Evolutionary conservation across 176 grass and related monocot species (phyloP).

Genomic region (Areca catechu): DNA sequence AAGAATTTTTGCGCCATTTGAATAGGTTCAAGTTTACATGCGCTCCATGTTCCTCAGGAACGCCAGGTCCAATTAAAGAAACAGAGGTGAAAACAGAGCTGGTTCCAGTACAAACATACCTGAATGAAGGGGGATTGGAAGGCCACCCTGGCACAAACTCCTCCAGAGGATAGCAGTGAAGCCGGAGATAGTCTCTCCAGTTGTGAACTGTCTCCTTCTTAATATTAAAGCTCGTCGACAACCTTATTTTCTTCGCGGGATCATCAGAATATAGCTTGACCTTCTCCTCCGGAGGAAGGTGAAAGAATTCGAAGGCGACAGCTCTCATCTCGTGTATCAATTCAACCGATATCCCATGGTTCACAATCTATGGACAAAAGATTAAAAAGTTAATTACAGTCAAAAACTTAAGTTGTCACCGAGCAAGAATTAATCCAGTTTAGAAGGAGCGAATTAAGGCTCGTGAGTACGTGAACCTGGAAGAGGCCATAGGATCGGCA

Average conservation of each 20-base stretch:
- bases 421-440: neutral
- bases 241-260: neutral
- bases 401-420: neutral
- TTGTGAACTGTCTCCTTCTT: constrained; percentile 8
- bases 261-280: constrained; percentile 11
- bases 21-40: too few relatives aligned
- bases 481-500: constrained; percentile 64
- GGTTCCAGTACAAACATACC: neutral
- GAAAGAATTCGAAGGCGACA: constrained; percentile 50
- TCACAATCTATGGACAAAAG: constrained; percentile 32
- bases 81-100: neutral
- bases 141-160: constrained; percentile 6
- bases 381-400: too few relatives aligned
- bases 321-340: constrained; percentile 21
- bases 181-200: constrained; percentile 11
- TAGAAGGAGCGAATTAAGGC: neutral
- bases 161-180: constrained; percentile 9
- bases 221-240: constrained; percentile 12
- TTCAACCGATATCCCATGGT: constrained; percentile 43
- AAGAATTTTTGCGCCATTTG: too few relatives aligned
- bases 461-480: constrained; percentile 29
- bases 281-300: constrained; percentile 53
- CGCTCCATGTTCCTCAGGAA: too few relatives aligned
- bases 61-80: too few relatives aligned
- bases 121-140: constrained; percentile 4